These are phyloP conservation scores for Kwoniella mangroviensis DNA, from an alignment of 768 basidiomycete genomes.

Conservation along the genomic window DNA sequence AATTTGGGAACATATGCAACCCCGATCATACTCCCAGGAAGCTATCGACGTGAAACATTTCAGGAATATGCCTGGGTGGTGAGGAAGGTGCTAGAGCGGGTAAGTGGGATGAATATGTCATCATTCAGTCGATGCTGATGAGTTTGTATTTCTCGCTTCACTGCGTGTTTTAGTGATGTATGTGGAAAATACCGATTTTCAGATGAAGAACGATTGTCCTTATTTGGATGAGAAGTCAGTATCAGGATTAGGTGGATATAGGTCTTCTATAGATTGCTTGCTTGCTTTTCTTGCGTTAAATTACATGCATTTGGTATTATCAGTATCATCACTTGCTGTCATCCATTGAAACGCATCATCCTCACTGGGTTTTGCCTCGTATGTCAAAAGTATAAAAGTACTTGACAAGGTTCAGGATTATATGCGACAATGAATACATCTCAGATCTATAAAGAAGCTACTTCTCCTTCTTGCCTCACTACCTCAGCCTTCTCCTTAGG, in stretches of 20 bases:
- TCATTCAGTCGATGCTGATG: background rate
- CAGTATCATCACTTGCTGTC: background rate
- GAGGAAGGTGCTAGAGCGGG: background rate
- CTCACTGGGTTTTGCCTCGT: no score
- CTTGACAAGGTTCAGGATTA: no score
- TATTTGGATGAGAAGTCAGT: background rate
- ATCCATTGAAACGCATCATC: no score
- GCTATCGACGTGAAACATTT: slow-evolving; percentile 72
- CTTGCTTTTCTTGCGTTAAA: background rate
- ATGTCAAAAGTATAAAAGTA: no score
- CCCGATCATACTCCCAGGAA: slow-evolving; percentile 65
- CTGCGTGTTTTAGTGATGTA: no score
- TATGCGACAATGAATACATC: no score
- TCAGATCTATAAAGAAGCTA: background rate
- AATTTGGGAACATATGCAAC: slow-evolving; percentile 83
- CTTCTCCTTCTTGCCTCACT: background rate
- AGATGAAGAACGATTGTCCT: background rate
- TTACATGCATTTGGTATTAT: slow-evolving; percentile 1
- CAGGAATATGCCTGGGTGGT: slow-evolving; percentile 43
- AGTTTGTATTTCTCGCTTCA: no score
- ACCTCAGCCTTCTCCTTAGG: slow-evolving; percentile 16
- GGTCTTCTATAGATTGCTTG: slow-evolving; percentile 4
- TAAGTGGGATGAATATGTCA: background rate
- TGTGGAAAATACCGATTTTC: no score
- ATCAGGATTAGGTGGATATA: background rate